Evolutionary conservation across 2,329 filamentous ascomycete genomes (phyloP).

Genomic region (Penicillium sp.): DNA sequence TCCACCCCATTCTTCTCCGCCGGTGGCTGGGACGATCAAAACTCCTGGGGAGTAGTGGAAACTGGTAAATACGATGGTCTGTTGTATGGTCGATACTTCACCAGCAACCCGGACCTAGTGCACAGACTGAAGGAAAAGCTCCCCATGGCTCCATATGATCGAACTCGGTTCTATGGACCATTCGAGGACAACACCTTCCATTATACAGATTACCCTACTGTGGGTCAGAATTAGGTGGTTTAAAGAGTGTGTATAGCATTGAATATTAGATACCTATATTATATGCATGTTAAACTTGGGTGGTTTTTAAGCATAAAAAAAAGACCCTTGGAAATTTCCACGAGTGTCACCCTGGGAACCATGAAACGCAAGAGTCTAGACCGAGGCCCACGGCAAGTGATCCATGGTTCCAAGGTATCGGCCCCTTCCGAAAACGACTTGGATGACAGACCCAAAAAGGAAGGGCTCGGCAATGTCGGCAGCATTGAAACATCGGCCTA

Average conservation of each 20-base stretch:
- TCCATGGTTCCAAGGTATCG: not conserved
- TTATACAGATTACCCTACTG: conserved; percentile 30
- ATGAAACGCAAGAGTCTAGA: not conserved
- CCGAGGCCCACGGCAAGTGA: not conserved
- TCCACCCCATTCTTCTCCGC: conserved; percentile 55
- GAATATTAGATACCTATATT: not conserved
- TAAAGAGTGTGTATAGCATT: not conserved
- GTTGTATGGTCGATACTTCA: conserved; percentile 48
- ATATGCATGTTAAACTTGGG: not conserved
- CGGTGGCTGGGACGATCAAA: conserved; percentile 53
- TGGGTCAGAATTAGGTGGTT: conserved; percentile 1
- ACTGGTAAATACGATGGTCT: conserved; percentile 48
- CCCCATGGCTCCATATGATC: conserved; percentile 43
- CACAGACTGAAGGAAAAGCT: conserved; percentile 42
- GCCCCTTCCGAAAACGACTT: not conserved
- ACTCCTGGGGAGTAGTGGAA: conserved; percentile 50
- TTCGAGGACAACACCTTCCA: conserved; percentile 33
- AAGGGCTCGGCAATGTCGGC: too few species aligned
- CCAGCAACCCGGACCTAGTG: conserved; percentile 50
- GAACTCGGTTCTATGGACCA: conserved; percentile 45
- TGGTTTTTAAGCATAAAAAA: not conserved
- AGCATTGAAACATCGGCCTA: too few species aligned
- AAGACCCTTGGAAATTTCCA: not conserved
- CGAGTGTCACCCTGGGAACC: too few species aligned
- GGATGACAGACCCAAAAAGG: not conserved